Evolutionary conservation across 495 filamentous ascomycete genomes (phyloP).

Genomic region (Chaetomium cochliodes): DNA sequence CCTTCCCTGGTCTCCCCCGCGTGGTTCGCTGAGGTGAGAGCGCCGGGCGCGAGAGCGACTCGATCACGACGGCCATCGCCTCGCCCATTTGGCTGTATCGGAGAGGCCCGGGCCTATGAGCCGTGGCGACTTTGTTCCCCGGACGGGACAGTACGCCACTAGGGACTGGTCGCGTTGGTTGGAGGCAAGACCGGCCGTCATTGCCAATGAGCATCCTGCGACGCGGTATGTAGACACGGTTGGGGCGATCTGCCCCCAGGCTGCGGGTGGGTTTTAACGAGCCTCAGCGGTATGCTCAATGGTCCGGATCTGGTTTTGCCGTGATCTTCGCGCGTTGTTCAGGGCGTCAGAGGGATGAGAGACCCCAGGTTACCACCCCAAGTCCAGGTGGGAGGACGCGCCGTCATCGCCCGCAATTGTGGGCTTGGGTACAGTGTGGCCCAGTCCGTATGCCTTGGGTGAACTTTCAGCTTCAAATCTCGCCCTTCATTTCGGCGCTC

Average conservation of each 20-base stretch:
- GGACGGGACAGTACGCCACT: background rate
- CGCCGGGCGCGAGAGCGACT: background rate
- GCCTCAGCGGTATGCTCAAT: background rate
- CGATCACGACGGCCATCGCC: background rate
- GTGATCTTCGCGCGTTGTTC: background rate
- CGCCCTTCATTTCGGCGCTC: background rate
- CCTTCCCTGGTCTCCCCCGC: background rate
- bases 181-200: background rate
- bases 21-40: background rate
- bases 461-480: background rate
- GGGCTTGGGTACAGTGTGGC: background rate
- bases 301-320: background rate
- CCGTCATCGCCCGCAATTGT: background rate
- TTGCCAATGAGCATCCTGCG: background rate
- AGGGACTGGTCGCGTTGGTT: background rate
- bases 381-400: background rate
- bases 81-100: background rate
- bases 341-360: background rate
- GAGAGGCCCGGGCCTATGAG: background rate
- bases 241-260: background rate
- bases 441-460: background rate
- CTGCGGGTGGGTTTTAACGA: background rate
- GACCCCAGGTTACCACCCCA: background rate
- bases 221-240: too few relatives aligned
- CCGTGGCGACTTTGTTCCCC: background rate